Percentiles rank a stretch among this genome's conserved stretches.
Conservation (phyloP, 805 yeast species). For the Saccharomycopsis microspora region DNA sequence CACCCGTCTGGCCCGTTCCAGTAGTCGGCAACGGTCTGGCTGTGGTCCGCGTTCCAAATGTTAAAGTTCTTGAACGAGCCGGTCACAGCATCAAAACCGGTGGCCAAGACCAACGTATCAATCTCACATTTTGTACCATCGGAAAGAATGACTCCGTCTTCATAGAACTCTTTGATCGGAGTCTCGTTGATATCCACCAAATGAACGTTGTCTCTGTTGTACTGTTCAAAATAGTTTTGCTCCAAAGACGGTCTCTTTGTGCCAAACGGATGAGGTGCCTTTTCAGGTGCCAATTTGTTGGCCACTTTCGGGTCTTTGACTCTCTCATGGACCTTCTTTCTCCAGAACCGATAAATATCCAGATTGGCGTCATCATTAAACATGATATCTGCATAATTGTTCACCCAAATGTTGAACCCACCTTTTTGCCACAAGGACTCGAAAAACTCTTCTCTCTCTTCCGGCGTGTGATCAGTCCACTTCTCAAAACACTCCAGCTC, state of each 20-base stretch:
- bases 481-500: constrained; percentile 1
- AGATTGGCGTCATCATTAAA: constrained; percentile 15
- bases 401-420: constrained; percentile 22
- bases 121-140: constrained; percentile 15
- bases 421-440: constrained; percentile 19
- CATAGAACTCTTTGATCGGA: constrained; percentile 17
- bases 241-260: constrained; percentile 18
- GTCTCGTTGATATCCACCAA: constrained; percentile 18
- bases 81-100: constrained; percentile 20
- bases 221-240: constrained; percentile 16
- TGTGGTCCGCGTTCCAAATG: constrained; percentile 15
- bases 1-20: constrained; percentile 11
- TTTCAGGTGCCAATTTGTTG: constrained; percentile 16
- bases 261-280: constrained; percentile 17
- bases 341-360: constrained; percentile 17
- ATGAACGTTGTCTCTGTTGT: constrained; percentile 16
- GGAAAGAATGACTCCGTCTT: constrained; percentile 12
- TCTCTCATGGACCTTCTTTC: constrained; percentile 11
- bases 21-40: constrained; percentile 13
- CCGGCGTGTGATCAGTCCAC: constrained; percentile 17
- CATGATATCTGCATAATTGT: constrained; percentile 16
- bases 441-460: constrained; percentile 16
- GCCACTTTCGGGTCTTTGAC: constrained; percentile 16
- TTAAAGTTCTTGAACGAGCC: constrained; percentile 20
- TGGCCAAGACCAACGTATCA: constrained; percentile 18